phyloP scores from a whole-genome alignment of 2,329 filamentous ascomycete species.

The Fusarium palustre region DNA sequence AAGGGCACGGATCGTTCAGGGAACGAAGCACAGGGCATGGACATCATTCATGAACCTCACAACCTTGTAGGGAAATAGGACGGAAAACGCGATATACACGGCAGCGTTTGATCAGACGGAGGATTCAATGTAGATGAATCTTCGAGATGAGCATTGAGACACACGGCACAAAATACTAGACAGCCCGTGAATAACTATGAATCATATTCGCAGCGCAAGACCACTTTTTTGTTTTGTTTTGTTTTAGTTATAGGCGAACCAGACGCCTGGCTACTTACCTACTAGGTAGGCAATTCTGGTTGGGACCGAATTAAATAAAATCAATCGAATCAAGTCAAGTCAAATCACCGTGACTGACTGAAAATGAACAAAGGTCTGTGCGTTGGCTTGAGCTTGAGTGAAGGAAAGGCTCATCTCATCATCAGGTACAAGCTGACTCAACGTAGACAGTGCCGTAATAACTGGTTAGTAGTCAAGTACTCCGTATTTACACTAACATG shows the following conservation, averaged over 20 bases:
- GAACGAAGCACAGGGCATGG: slow-evolving; percentile 8
- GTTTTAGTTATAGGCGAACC: slow-evolving; percentile 25
- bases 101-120: slow-evolving; percentile 28
- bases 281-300: neutral
- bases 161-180: slow-evolving; percentile 29
- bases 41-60: slow-evolving; percentile 26
- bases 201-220: slow-evolving; percentile 12
- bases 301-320: neutral
- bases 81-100: slow-evolving; percentile 35
- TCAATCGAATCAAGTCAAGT: neutral
- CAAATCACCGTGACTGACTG: slow-evolving; percentile 6
- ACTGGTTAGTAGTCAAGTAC: neutral
- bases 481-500: neutral
- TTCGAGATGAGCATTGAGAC: slow-evolving; percentile 16
- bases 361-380: slow-evolving; percentile 20
- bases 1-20: slow-evolving; percentile 14
- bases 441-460: neutral
- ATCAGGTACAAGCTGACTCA: neutral
- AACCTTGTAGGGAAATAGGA: slow-evolving; percentile 8
- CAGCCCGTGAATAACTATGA: slow-evolving; percentile 21
- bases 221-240: neutral
- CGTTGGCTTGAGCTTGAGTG: slow-evolving; percentile 1
- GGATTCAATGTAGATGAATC: slow-evolving; percentile 1
- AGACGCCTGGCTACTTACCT: slow-evolving; percentile 21
- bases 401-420: neutral